Base-by-base conservation (phyloP, 371 early-diverging fungal species). In the Rhizomucor pusillus region DNA sequence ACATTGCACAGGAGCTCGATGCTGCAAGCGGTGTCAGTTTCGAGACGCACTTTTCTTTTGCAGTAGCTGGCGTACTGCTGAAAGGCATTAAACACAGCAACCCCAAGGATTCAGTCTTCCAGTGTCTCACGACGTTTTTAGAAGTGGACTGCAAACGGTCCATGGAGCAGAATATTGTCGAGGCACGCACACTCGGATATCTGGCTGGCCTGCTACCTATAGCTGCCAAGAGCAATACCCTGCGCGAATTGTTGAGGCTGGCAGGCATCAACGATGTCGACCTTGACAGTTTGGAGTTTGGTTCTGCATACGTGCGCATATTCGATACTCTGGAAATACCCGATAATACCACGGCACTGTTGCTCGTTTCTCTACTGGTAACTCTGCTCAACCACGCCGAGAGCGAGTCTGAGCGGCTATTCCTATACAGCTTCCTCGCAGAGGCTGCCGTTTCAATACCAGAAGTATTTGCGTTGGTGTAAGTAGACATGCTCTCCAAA, bases 371-470 rank as follows among this genome's bases (percentile, higher is more conserved):
- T 5, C 59, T 93, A 48, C 66, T 93, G 65, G 88, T 90, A 6
- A 86, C 88, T 0, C 78, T 95, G 75, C 71, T 95, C 45, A 88
- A 93, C 65, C 81, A 82, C 47, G 81, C 90, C 7, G 94, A 94
- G 54, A 84, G 82, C 20, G 94, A 96, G 57, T 76, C 86, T 10
- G 95, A 96, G 71, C 71, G 81, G 4, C 58, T 89, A 46, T 91
- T 91, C 59, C 72, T 96, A 43, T 94, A 94, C 56, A 84, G 87
- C 12, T 82, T 94, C 54, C 65, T 96, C 47, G 87, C 90, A 2
- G 92, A 90, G 69, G 86, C 87, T 16, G 88, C 92, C 1, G 67
- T 75, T 5, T 75, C 82, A 6, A 73, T 85, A 4, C 94, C 91
- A 4, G 88, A 90, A 56, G 83, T 86, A 9, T 87, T 92, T 69